Evolutionary conservation across 2,329 filamentous ascomycete species (phyloP).

Genomic region (Fonsecaea pedrosoi): DNA sequence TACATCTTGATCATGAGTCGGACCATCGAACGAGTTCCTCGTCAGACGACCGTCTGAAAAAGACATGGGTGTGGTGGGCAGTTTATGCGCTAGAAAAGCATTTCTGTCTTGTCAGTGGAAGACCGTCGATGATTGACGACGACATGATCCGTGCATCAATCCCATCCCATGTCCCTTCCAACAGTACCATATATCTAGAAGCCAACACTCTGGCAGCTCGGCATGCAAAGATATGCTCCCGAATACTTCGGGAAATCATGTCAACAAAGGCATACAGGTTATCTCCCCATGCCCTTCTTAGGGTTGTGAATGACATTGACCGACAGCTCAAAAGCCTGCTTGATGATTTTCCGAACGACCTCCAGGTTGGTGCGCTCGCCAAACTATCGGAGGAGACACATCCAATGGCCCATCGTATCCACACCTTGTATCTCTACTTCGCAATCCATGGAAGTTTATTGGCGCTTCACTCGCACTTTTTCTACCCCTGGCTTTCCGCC

Average conservation of each 20-base stretch:
- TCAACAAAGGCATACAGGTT: slow-evolving; percentile 10
- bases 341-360: slow-evolving; percentile 17
- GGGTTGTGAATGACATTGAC: slow-evolving; percentile 8
- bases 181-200: slow-evolving; percentile 10
- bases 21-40: slow-evolving; percentile 9
- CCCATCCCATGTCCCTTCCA: background rate
- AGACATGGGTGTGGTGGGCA: slow-evolving; percentile 22
- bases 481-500: slow-evolving; percentile 22
- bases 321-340: slow-evolving; percentile 13
- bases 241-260: slow-evolving; percentile 13
- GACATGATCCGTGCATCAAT: slow-evolving; percentile 14
- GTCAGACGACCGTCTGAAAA: slow-evolving; percentile 13
- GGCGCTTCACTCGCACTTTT: slow-evolving; percentile 20
- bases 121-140: slow-evolving; percentile 18
- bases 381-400: background rate
- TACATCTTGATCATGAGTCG: slow-evolving; percentile 20
- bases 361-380: slow-evolving; percentile 10
- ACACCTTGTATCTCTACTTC: slow-evolving; percentile 23
- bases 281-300: slow-evolving; percentile 13
- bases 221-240: slow-evolving; percentile 14
- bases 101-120: slow-evolving; percentile 2
- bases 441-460: slow-evolving; percentile 22
- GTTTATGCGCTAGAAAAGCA: slow-evolving; percentile 18
- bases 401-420: slow-evolving; percentile 1
- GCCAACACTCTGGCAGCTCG: background rate